Percentiles rank a stretch among this genome's conserved stretches.
Conservation (phyloP, 2,329 filamentous ascomycete species). For the Tolypocladium paradoxum region DNA sequence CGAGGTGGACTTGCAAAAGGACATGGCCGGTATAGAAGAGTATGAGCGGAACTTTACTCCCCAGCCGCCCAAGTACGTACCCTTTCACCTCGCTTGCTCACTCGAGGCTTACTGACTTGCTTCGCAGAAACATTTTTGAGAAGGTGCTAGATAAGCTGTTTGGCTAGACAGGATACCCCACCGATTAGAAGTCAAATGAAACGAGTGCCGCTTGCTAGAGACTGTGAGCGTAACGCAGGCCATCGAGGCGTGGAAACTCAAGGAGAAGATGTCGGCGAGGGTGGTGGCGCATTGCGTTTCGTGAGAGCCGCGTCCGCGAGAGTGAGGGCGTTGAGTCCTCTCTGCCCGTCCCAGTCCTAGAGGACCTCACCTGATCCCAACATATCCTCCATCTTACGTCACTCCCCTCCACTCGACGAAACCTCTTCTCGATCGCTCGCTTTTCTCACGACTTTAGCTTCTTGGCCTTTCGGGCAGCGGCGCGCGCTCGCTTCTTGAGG, state of each 20-base stretch:
- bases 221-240: background rate
- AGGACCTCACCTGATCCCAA: background rate
- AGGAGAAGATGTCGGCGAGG: background rate
- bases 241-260: background rate
- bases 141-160: slow-evolving; percentile 12
- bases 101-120: background rate
- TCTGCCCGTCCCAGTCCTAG: background rate
- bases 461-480: background rate
- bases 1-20: slow-evolving; percentile 52
- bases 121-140: slow-evolving; percentile 8
- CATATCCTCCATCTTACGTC: background rate
- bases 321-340: background rate
- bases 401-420: no score
- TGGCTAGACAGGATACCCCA: slow-evolving; percentile 1
- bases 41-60: slow-evolving; percentile 53
- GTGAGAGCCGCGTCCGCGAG: background rate
- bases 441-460: background rate
- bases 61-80: slow-evolving; percentile 37
- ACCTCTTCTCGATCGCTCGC: no score
- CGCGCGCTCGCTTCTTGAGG: background rate
- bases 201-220: background rate
- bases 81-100: no score
- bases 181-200: background rate
- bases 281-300: background rate
- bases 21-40: slow-evolving; percentile 56